Conservation (phyloP, 2,329 filamentous ascomycete genomes). For the Apiospora arundinis region DNA sequence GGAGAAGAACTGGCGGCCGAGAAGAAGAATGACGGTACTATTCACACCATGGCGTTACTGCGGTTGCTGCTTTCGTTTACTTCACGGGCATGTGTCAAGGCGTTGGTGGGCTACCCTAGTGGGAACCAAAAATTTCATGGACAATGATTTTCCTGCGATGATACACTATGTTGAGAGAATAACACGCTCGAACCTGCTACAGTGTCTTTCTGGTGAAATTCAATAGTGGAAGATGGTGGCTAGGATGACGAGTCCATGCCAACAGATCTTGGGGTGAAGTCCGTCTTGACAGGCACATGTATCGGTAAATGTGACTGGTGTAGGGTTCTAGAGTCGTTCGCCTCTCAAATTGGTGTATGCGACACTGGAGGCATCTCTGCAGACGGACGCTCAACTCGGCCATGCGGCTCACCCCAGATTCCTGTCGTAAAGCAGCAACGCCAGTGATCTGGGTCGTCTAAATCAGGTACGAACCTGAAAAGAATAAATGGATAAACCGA, state of each 20-base stretch:
- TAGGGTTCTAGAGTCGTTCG: neutral
- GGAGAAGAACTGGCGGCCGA: neutral
- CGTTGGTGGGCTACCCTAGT: conserved; percentile 34
- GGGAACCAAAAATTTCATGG: conserved; percentile 19
- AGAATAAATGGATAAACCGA: neutral
- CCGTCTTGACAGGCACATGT: neutral
- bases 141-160: conserved; percentile 20
- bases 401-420: neutral
- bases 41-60: conserved; percentile 34
- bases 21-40: conserved; percentile 12
- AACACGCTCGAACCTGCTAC: neutral
- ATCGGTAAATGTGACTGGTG: neutral
- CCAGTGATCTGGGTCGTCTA: neutral
- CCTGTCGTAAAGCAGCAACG: neutral
- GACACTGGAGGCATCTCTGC: neutral
- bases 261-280: neutral
- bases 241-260: neutral
- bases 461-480: neutral
- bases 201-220: neutral
- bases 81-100: conserved; percentile 35
- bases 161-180: neutral
- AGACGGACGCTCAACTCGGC: neutral
- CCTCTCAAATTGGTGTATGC: neutral
- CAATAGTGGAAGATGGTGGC: neutral
- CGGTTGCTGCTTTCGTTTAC: conserved; percentile 30